Evolutionary conservation across 441 rosid species (phyloP).

Genomic region (Iberis amara): DNA sequence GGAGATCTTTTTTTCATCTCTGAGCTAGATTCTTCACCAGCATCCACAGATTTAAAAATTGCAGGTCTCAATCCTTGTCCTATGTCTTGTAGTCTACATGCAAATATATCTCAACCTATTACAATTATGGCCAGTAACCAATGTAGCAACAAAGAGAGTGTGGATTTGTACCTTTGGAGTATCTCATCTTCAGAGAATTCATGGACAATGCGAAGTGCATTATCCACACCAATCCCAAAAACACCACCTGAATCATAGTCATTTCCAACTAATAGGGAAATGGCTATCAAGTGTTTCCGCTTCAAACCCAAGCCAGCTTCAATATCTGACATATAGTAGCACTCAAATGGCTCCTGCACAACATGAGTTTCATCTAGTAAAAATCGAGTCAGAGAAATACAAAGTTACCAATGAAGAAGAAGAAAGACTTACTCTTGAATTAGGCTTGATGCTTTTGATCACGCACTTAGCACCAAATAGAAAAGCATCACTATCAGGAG

Average conservation of each 20-base stretch:
- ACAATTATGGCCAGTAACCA: slow-evolving; percentile 15
- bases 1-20: slow-evolving; percentile 39
- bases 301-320: slow-evolving; percentile 77
- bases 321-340: slow-evolving; percentile 75
- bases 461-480: slow-evolving; percentile 82
- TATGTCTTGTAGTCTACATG: slow-evolving; percentile 55
- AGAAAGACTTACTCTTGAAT: slow-evolving; percentile 48
- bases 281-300: slow-evolving; percentile 76
- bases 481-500: slow-evolving; percentile 89
- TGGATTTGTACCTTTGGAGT: slow-evolving; percentile 45
- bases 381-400: not conserved
- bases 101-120: slow-evolving; percentile 15
- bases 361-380: not conserved
- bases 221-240: slow-evolving; percentile 69
- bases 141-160: not conserved
- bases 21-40: slow-evolving; percentile 29
- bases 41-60: slow-evolving; percentile 30
- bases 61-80: slow-evolving; percentile 38
- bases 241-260: slow-evolving; percentile 78
- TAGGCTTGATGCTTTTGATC: slow-evolving; percentile 67
- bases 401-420: not conserved
- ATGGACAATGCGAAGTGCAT: slow-evolving; percentile 62
- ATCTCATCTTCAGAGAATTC: slow-evolving; percentile 61
- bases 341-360: slow-evolving; percentile 78
- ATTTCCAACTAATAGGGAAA: slow-evolving; percentile 79